Evolutionary conservation across 768 basidiomycete genomes (phyloP).

Genomic region (Clitopilus hobsonii): DNA sequence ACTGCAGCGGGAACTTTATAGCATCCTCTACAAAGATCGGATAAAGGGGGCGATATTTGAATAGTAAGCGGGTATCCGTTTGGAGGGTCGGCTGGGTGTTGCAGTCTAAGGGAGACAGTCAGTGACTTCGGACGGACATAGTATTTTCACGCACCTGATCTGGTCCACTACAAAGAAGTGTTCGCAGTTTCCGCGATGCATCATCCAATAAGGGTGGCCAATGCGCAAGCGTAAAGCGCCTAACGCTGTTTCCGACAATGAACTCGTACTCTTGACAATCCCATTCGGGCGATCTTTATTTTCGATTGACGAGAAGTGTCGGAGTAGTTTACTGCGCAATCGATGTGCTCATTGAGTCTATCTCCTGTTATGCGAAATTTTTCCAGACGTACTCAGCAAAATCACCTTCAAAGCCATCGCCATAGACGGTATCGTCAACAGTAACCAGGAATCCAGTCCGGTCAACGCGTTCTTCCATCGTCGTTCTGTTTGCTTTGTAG

Average conservation of each 20-base stretch:
- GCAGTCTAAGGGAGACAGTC: conserved; percentile 35
- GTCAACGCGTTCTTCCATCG: not conserved
- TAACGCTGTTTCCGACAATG: conserved; percentile 37
- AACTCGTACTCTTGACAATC: conserved; percentile 38
- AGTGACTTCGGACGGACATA: not conserved
- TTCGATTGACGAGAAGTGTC: conserved; percentile 18
- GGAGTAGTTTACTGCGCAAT: conserved; percentile 16
- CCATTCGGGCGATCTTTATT: conserved; percentile 11
- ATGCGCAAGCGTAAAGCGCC: conserved; percentile 54
- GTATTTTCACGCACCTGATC: conserved; percentile 48
- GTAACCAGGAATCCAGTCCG: conserved; percentile 45
- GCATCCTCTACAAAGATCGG: conserved; percentile 67
- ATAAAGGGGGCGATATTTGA: conserved; percentile 56
- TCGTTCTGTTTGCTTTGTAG: not conserved
- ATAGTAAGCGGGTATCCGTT: conserved; percentile 65
- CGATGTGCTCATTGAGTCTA: conserved; percentile 32
- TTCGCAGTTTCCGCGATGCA: conserved; percentile 80
- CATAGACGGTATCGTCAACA: conserved; percentile 57
- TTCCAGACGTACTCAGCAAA: conserved; percentile 49
- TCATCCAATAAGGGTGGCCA: conserved; percentile 76
- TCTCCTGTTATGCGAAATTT: too few species aligned
- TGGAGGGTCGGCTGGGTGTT: conserved; percentile 50
- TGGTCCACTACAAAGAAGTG: conserved; percentile 73
- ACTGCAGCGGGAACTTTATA: conserved; percentile 64
- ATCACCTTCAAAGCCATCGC: conserved; percentile 47